Percentiles rank a stretch among this genome's conserved stretches.
Evolutionary conservation across 768 basidiomycete species (phyloP).

Genomic region (Pisolithus orientalis): DNA sequence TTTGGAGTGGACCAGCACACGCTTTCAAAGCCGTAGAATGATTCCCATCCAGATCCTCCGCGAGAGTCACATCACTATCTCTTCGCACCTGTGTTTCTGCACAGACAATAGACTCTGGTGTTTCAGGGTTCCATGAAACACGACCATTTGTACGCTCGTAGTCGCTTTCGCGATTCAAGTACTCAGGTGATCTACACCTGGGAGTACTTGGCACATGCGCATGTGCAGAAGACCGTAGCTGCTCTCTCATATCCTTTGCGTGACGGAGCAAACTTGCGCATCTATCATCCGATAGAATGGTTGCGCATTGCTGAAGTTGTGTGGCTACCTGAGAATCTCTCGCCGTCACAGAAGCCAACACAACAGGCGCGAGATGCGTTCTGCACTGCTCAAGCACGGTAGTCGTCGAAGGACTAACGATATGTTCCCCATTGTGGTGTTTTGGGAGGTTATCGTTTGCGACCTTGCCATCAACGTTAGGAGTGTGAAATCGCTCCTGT

Average conservation of each 20-base stretch:
- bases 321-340: conserved; percentile 9
- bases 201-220: not conserved
- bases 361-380: conserved; percentile 18
- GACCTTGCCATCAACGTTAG: not conserved
- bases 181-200: not conserved
- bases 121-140: too few species aligned
- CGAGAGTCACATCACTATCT: conserved; percentile 22
- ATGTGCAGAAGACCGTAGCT: conserved; percentile 10
- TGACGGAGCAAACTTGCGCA: conserved; percentile 15
- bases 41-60: conserved; percentile 10
- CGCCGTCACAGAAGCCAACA: conserved; percentile 12
- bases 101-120: conserved; percentile 5
- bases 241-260: conserved; percentile 20
- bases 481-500: not conserved
- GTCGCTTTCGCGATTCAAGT: conserved; percentile 7
- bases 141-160: not conserved
- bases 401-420: conserved; percentile 4
- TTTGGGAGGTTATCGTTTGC: not conserved
- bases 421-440: not conserved
- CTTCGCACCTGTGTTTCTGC: conserved; percentile 10
- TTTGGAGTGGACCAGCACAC: not conserved
- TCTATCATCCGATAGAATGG: conserved; percentile 23
- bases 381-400: conserved; percentile 21
- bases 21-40: conserved; percentile 10
- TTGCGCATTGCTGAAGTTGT: conserved; percentile 14